Evolutionary conservation across 208 protist species (phyloP).

Genomic region (Tritrichomonas foetus): DNA sequence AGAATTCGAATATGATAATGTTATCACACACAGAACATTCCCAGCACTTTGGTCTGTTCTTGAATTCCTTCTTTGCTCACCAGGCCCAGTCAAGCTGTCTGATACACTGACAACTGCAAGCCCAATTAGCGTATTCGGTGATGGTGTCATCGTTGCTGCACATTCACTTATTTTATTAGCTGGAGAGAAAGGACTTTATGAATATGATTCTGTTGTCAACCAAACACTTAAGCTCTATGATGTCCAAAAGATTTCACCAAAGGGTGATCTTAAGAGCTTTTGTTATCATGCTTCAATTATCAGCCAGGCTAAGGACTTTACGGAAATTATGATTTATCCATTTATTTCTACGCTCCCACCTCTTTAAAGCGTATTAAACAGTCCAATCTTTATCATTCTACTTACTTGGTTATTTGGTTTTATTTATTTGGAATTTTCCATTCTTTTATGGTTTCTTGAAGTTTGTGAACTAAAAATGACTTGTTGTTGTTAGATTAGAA

Average conservation of each 20-base stretch:
- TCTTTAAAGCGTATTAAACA: too few species aligned
- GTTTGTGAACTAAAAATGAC: too few species aligned
- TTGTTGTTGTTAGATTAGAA: too few species aligned
- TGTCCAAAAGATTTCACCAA: neutral
- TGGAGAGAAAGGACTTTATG: neutral
- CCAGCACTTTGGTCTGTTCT: neutral
- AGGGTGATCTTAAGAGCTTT: neutral
- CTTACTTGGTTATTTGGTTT: too few species aligned
- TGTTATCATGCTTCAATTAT: neutral
- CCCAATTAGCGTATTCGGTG: neutral
- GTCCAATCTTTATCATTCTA: too few species aligned
- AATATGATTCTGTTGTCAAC: neutral
- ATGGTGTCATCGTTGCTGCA: neutral
- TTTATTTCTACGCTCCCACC: neutral
- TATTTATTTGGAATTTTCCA: too few species aligned
- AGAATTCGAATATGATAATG: neutral
- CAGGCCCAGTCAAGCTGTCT: neutral
- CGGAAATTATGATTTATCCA: neutral
- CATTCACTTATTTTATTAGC: neutral
- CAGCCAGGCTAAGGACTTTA: neutral
- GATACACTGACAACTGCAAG: neutral
- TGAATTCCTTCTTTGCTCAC: neutral
- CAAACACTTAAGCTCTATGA: neutral
- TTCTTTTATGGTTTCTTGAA: too few species aligned
- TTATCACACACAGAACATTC: neutral